A percentile compares a stretch with the other conserved stretches of the same genome.
These are phyloP conservation scores for Physocladia obscura DNA, from an alignment of 192 early-diverging fungal species.

Conservation along the genomic window DNA sequence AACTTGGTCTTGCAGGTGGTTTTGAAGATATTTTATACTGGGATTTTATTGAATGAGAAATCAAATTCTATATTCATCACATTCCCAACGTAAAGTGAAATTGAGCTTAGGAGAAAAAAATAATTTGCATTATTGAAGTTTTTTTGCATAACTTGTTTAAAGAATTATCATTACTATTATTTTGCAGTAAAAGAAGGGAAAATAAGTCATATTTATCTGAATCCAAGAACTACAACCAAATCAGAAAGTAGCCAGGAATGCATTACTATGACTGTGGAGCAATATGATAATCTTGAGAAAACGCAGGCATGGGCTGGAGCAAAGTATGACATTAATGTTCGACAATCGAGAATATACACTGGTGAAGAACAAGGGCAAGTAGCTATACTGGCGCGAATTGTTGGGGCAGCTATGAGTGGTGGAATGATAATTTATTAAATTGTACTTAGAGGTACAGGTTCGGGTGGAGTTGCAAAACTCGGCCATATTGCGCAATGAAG, in stretches of 20 bases:
- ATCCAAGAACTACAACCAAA: constrained; percentile 40
- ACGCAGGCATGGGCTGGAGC: constrained; percentile 14
- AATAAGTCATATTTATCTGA: constrained; percentile 80
- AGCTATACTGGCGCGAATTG: background rate
- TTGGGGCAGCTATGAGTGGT: constrained; percentile 14
- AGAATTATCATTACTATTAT: constrained; percentile 6
- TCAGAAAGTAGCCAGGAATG: background rate
- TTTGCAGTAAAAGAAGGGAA: constrained; percentile 70
- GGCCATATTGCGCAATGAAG: constrained; percentile 12
- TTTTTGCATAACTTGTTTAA: constrained; percentile 17
- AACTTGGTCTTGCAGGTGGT: constrained; percentile 42
- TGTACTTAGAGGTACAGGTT: constrained; percentile 10
- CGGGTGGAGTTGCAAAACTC: constrained; percentile 17
- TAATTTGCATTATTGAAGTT: constrained; percentile 15
- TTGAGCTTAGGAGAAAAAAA: too few relatives aligned
- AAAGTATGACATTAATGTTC: constrained; percentile 8
- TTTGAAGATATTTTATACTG: constrained; percentile 42
- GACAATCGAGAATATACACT: constrained; percentile 11
- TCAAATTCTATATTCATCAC: constrained; percentile 61
- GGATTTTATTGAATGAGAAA: constrained; percentile 72
- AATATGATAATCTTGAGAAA: background rate
- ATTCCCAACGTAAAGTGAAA: too few relatives aligned
- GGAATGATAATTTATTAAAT: background rate
- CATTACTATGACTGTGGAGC: background rate
- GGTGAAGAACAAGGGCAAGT: constrained; percentile 21